Conservation (phyloP, 83 land plant species). For the Picea mariana region DNA sequence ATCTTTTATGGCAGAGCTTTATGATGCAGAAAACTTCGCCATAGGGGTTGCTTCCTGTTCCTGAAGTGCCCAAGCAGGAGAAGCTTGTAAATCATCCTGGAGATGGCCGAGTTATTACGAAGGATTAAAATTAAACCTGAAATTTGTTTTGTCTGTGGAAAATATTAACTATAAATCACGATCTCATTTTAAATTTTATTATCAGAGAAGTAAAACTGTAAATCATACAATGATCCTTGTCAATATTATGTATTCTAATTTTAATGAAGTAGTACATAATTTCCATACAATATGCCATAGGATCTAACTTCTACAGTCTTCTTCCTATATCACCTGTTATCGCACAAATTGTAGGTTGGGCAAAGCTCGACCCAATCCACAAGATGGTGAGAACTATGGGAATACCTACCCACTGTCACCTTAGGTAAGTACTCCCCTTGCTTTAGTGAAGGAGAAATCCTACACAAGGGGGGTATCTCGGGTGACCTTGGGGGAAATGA, state of each 20-base stretch:
- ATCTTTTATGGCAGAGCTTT: not conserved
- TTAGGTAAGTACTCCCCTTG: too few species aligned
- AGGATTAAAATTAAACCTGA: not conserved
- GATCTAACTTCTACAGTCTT: not conserved
- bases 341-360: too few species aligned
- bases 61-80: not conserved
- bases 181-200: too few species aligned
- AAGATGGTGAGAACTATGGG: too few species aligned
- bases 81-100: not conserved
- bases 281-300: not conserved
- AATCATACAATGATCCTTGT: too few species aligned
- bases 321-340: too few species aligned
- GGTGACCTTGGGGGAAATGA: too few species aligned
- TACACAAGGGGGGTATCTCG: too few species aligned
- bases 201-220: too few species aligned
- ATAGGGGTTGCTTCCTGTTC: not conserved
- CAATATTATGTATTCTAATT: not conserved
- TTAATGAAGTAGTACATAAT: not conserved
- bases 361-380: too few species aligned
- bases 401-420: too few species aligned
- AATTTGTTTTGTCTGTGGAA: not conserved
- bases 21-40: not conserved
- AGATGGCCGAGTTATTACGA: not conserved
- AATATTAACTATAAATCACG: not conserved
- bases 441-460: too few species aligned